Base-by-base conservation (phyloP, 345 rosid species). In the Pistacia atlantica region DNA sequence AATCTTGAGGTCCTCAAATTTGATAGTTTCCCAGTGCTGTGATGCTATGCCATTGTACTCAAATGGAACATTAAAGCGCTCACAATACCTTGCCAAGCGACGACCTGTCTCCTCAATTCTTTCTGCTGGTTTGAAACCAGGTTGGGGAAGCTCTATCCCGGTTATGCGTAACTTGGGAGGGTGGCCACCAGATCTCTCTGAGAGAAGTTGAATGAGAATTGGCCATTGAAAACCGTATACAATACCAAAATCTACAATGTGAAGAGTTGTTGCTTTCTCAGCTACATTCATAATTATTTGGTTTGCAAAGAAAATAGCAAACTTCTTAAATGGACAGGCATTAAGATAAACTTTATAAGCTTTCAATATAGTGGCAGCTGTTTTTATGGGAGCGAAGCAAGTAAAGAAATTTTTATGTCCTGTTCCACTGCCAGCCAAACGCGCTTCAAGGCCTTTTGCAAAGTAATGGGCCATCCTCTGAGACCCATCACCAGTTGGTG, bases 181-280 rank as follows among this genome's bases (percentile, higher is more conserved):
- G 46, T 42, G 46, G 8, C 97, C 92, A 8, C 80, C 83, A 8
- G 80, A 14, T 57, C 69, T 78, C 22, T 10, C 68, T 0, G 97
- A 74, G 22, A 95, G 85, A 65, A 63, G 42, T 74, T 95, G 91
- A 73, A 95, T 92, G 51, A 93, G 93, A 77, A 81, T 72, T 0
- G 99, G 98, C 98, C 96, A 95, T 28, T 93, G 97, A 84, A 92
- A 95, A 75, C 99, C 99, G 62, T 88, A 93, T 8, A 73, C 61
- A 67, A 95, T 88, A 56, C 99, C 98, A 12, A 95, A 95, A 82
- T 95, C 98, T 67, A 93, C 76, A 51, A 95, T 80, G 79, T 95
- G 99, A 83, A 95, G 93, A 62, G 82, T 85, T 4, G 83, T 79
- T 49, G 91, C 87, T 17, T 76, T 87, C 59, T 82, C 86, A 48